Evolutionary conservation across 2,329 filamentous ascomycete genomes (phyloP).

Genomic region (Botrytis galanthina): DNA sequence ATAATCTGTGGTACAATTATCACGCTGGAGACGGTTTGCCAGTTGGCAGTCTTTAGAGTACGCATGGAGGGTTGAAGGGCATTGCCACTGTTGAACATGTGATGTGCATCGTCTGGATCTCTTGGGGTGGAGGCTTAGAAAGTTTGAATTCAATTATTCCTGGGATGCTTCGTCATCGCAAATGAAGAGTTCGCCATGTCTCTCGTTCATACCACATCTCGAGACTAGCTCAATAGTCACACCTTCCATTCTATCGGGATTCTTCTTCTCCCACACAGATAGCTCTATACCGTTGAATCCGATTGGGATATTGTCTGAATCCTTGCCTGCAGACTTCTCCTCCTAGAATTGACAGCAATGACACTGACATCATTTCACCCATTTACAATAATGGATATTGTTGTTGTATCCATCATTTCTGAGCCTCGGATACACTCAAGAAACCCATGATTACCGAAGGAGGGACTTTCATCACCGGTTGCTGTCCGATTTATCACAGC

Average conservation of each 20-base stretch:
- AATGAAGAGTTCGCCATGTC: not conserved
- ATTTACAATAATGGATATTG: not conserved
- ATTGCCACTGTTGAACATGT: not conserved
- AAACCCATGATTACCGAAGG: not conserved
- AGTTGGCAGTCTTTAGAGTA: not conserved
- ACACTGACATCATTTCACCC: not conserved
- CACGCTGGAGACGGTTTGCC: not conserved
- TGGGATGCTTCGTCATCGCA: not conserved
- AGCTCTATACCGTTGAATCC: not conserved
- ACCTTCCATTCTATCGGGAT: not conserved
- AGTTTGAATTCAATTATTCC: not conserved
- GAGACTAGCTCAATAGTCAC: not conserved
- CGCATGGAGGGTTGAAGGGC: not conserved
- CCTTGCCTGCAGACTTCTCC: not conserved
- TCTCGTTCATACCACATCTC: not conserved
- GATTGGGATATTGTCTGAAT: not conserved
- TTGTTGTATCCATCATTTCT: not conserved
- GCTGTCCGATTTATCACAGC: not conserved
- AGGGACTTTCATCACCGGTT: not conserved
- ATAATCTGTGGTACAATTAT: not conserved
- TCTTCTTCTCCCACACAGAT: not conserved
- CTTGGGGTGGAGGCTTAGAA: not conserved
- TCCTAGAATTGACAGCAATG: not conserved
- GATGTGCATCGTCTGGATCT: not conserved
- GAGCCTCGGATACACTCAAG: not conserved